Evolutionary conservation across 257 asterid species (phyloP), one percentile per base, ranked within the genome.

Genomic region (Thymus mandschuricus): DNA sequence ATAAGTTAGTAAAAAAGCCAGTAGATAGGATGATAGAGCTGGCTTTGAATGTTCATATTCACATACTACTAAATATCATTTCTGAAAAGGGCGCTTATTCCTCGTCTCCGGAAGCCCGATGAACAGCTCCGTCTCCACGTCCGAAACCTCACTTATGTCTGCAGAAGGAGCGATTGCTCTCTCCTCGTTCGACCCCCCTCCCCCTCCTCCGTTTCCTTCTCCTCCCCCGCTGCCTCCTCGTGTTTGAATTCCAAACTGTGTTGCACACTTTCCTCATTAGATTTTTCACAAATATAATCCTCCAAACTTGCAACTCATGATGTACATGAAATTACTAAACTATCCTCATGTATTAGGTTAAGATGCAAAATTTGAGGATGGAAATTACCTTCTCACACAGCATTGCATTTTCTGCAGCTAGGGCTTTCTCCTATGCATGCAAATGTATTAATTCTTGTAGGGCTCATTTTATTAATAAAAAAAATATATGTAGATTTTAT

Each of bases 101-200:
- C 96, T 85, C 30, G 79, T 64, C 78, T 88, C 91, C 0, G 97
- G 98, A 5, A 64, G 87, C 29, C 97, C 98, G 30, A 94, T 94
- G 81, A 85, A 86, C 82, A 94, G 54, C 33, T 89, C 96, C 7
- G 98, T 94, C 80, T 91, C 97, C 66, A 94, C 96, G 44, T 94
- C 97, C 29, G 91, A 87, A 48, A 83, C 81, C 72, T 88, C 96
- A 60, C 92, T 89, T 1, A 82, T 81, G 33, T 87, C 97, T 29
- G 85, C 51, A 11, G 82, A 71, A 7, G 55, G 67, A 52, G 48
- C 69, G 13, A 56, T 35, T 8, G 69, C 86, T 50, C 64, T 66
- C 69, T 83, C 89, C 58, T 71, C 87, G 28, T 68, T 82, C 31
- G 84, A 45, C 62, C 73, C 76, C 50, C 64, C 68, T 7, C 10